A percentile compares a stretch with the other conserved stretches of the same genome.
Evolutionary conservation across 2,329 filamentous ascomycete genomes (phyloP).

Genomic region (Ophiostoma montium): DNA sequence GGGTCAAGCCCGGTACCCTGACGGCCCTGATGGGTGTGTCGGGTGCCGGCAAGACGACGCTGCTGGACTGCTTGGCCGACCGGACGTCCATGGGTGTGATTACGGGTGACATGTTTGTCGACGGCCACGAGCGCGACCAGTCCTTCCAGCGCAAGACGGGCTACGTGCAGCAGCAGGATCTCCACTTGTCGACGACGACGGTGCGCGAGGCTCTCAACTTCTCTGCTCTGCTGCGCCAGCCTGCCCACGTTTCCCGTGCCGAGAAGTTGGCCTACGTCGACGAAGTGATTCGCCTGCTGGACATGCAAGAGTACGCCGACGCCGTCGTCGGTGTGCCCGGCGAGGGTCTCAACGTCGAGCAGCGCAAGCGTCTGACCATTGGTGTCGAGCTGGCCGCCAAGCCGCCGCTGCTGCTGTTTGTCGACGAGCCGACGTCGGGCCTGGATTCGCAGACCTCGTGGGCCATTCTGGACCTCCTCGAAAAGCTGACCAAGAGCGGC

Average conservation of each 20-base stretch:
- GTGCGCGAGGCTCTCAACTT: conserved; percentile 83
- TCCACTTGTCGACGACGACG: conserved; percentile 74
- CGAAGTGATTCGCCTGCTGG: conserved; percentile 79
- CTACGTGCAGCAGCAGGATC: conserved; percentile 85
- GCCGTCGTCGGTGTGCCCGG: conserved; percentile 83
- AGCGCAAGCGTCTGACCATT: conserved; percentile 64
- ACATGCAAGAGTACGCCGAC: conserved; percentile 83
- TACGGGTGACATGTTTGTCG: conserved; percentile 63
- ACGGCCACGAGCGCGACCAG: conserved; percentile 52
- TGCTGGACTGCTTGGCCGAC: conserved; percentile 74
- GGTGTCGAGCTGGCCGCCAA: conserved; percentile 81
- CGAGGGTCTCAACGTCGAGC: conserved; percentile 63
- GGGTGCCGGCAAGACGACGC: conserved; percentile 82
- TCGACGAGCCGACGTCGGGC: conserved; percentile 91
- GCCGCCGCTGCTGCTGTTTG: conserved; percentile 75
- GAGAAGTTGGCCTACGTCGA: conserved; percentile 86
- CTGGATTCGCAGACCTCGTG: conserved; percentile 88
- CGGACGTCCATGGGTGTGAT: conserved; percentile 83
- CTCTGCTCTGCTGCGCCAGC: conserved; percentile 73
- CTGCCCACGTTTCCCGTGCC: conserved; percentile 50
- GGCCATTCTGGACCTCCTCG: conserved; percentile 76
- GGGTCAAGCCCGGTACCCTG: conserved; percentile 83
- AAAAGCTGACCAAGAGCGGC: conserved; percentile 78
- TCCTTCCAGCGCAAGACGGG: conserved; percentile 88
- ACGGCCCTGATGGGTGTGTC: conserved; percentile 87